Base-by-base conservation (phyloP, 768 basidiomycete genomes). In the Exidia glandulosa region DNA sequence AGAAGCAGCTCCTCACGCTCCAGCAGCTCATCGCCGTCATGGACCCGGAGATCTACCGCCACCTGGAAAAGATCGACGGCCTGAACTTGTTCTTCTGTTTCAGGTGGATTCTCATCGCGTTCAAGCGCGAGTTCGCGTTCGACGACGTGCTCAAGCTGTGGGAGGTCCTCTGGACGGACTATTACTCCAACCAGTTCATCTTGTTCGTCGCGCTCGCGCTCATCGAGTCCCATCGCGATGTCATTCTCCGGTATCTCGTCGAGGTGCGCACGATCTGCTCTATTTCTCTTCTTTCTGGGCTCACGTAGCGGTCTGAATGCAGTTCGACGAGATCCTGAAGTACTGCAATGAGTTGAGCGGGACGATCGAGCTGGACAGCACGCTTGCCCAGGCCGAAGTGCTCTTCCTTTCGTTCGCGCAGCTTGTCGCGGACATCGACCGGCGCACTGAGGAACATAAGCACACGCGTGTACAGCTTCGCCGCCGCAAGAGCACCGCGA, bases 71-170 rank as follows among this genome's bases (percentile, higher is more conserved):
- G 68, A 80, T 85, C 1, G 94, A 94, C 62, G 87, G 83, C 1
- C 77, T 98, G 62, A 97, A 98, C 72, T 72, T 98, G 31, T 98
- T 98, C 78, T 97, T 97, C 78, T 97, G 94, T 72, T 99, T 97
- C 82, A 84, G 95, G 52, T 94, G 91, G 91, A 82, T 94, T 14
- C 78, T 94, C 50, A 96, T 97, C 63, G 76, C 87, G 1, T 97
- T 96, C 80, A 97, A 99, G 74, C 88, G 96, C 61, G 96, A 99
- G 72, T 97, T 98, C 71, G 76, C 87, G 3, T 97, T 98, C 72
- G 82, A 90, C 32, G 90, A 96, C 57, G 89, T 98, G 37, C 76
- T 95, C 48, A 79, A 82, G 5, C 74, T 98, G 9, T 99, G 96
- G 96, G 96, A 99, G 71, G 87, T 91, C 19, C 74, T 93, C 23